Evolutionary conservation across 331 rosid species (phyloP).

Genomic region (Acacia pycnantha): DNA sequence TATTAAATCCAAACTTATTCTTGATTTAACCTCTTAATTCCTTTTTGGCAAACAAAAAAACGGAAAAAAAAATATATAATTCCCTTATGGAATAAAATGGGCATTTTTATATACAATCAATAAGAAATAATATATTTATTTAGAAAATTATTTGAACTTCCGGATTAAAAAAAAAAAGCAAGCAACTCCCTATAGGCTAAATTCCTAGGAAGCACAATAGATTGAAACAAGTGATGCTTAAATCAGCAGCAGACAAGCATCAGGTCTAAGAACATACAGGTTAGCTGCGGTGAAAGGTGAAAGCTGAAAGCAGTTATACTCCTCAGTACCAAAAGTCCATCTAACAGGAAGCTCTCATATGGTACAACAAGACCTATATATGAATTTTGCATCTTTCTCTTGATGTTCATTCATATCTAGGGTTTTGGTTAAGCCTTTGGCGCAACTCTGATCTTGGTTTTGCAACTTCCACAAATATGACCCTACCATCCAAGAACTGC

Average conservation of each 20-base stretch:
- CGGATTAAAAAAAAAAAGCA: not conserved
- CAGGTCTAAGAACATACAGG: not conserved
- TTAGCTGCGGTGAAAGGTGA: not conserved
- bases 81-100: not conserved
- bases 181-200: not conserved
- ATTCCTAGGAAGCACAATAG: not conserved
- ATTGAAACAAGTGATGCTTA: not conserved
- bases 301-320: not conserved
- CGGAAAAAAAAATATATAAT: not conserved
- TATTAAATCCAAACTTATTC: no score
- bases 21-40: not conserved
- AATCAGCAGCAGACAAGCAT: not conserved
- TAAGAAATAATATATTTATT: not conserved
- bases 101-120: not conserved
- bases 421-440: slow-evolving; percentile 39
- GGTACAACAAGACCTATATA: not conserved
- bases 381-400: not conserved
- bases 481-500: slow-evolving; percentile 95
- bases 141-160: not conserved
- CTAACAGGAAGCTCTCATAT: slow-evolving; percentile 4
- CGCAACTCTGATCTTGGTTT: slow-evolving; percentile 67
- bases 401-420: slow-evolving; percentile 29
- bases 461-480: slow-evolving; percentile 91
- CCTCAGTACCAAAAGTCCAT: not conserved
- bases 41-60: not conserved